Evolutionary conservation across 179 eudicot species (phyloP), one percentile per base, ranked within the genome.

Genomic region (Actinidia arguta): DNA sequence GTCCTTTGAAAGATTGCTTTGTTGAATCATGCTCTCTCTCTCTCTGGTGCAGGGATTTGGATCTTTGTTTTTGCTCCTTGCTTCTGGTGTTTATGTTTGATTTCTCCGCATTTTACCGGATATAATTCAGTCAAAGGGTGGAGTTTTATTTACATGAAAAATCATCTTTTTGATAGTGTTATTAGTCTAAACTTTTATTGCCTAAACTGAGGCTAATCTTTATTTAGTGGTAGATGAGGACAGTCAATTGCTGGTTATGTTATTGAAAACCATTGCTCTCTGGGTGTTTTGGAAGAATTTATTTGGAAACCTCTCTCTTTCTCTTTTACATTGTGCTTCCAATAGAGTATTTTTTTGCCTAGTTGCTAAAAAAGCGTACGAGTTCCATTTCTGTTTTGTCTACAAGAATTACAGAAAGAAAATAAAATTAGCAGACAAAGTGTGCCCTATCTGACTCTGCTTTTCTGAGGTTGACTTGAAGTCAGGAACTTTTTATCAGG

Each of bases 61-160:
- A 71, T 95, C 99, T 63, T 89, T 97, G 89, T 95, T 97, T 90
- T 84, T 95, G 86, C 98, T 97, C 75, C 95, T 97, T 64, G 89
- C 98, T 42, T 88, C 89, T 5, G 99, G 99, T 42, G 97, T 97
- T 85, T 95, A 94, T 89, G 98, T 97, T 88, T 96, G 86, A 94
- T 64, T 44, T 73, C 78, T 54, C 17, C 11, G 20, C 11, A 42
- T 22, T 76, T 3, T 39, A 58, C 58, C 0, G 47, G 17, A 22
- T 71, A 52, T n/a, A 62, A 58, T 39, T 78, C 62, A 7, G 48
- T 68, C 5, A 13, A 64, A 13, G 44, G 55, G 44, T 48, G 31
- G 75, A 71, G 50, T 27, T 18, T 79, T 52, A 50, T 55, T 79
- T 36, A 50, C 59, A n/a, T 63, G 63, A 67, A 54, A 39, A 36